Base-by-base conservation (phyloP, 2,329 filamentous ascomycete species). In the Ceratocystis ficicola region DNA sequence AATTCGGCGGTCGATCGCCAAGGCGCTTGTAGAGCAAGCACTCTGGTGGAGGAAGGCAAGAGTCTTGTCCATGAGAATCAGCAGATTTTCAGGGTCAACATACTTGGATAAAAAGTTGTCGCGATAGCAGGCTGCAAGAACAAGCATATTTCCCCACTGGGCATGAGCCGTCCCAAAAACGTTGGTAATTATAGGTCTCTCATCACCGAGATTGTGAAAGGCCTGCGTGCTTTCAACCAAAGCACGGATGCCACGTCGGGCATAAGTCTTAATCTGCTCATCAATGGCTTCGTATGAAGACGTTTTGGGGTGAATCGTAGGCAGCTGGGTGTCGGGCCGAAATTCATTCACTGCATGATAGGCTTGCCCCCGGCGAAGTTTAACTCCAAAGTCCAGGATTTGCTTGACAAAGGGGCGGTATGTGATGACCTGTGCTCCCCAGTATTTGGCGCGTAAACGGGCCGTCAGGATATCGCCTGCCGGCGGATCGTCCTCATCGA, bases 121-220 rank as follows among this genome's bases (percentile, higher is more conserved):
- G 68, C 81, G 83, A 75, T 85, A 92, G 2, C 87, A 88, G 1
- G 93, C 91, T 30, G 89, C 85, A 2, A 99, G 83, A n/a, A 95
- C 90, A 62, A 97, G 80, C 72, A 96, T 84, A 73, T 97, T 97
- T 67, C 94, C 93, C 79, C 95, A 99, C 90, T 99, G 94, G 63
- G 93, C 92, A 80, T 96, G 93, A 69, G 91, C 88, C 20, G 93
- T 97, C 64, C 93, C 92, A 75, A 96, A 95, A 28, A 96, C 86
- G 71, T 96, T 97, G n/a, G 93, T 97, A 65, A 97, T 86, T 63
- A 96, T 87, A 7, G 89, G 84, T 36, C 90, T 83, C 68, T 82
- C 76, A n/a, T 77, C 75, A 17, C 83, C 78, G 30, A 89, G 79
- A 1, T 80, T 79, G 69, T 87, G 80, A 73, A 97, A 95, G 0